A percentile compares a stretch with the other conserved stretches of the same genome.
phyloP scores from a whole-genome alignment of 441 rosid genomes.

The Kokia cookei region DNA sequence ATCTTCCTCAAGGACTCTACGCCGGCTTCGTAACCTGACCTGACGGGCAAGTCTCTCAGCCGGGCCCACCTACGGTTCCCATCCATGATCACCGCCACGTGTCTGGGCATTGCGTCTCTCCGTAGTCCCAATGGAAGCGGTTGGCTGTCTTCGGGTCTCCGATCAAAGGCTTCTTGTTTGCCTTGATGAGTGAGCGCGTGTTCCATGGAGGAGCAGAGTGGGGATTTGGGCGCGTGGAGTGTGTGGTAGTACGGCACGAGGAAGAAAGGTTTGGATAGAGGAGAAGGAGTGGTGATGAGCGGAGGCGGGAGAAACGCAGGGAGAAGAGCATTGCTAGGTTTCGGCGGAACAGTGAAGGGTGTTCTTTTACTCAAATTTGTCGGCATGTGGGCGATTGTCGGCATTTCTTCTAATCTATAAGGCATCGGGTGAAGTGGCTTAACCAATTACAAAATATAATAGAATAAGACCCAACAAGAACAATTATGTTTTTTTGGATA shows the following conservation, averaged over 20 bases:
- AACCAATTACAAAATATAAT: no score
- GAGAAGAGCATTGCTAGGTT: constrained; percentile 11
- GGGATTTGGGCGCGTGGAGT: background rate
- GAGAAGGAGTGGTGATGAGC: background rate
- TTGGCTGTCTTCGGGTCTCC: constrained; percentile 14
- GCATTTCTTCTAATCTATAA: background rate
- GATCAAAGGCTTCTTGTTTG: background rate
- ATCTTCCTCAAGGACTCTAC: constrained; percentile 46
- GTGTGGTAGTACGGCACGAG: background rate
- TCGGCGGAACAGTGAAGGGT: background rate
- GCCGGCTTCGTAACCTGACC: constrained; percentile 59
- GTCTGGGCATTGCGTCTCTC: constrained; percentile 54
- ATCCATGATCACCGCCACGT: constrained; percentile 84
- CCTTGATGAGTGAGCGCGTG: constrained; percentile 1
- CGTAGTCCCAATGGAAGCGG: constrained; percentile 46
- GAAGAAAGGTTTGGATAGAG: background rate
- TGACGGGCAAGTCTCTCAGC: constrained; percentile 37
- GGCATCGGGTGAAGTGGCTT: no score
- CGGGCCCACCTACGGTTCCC: constrained; percentile 75
- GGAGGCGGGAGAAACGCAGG: background rate
- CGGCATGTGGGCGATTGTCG: background rate
- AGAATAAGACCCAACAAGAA: no score
- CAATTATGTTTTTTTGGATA: no score
- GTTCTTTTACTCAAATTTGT: background rate
- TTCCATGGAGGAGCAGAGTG: constrained; percentile 1